Base-by-base conservation (phyloP, 1,284 basidiomycete species). In the Ceratobasidium sp. region DNA sequence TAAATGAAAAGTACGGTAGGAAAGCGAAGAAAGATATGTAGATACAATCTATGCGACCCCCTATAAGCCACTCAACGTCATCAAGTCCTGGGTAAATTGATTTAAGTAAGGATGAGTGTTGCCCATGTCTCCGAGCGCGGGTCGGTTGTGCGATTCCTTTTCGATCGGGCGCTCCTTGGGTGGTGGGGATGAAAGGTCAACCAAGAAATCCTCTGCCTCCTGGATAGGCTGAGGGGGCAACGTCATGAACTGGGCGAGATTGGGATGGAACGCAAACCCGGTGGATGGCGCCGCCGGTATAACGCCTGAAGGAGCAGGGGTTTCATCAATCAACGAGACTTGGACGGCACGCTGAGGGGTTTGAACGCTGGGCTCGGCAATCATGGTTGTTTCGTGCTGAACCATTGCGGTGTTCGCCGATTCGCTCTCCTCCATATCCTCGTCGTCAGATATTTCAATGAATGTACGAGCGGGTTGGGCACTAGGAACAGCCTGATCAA, bases 41-140 rank as follows among this genome's bases (percentile, higher is more conserved):
- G 34, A 20, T n/a, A 43, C 35, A 27, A 22, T 42, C 58, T n/a
- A n/a, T 22, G 12, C 12, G 3, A 20, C 53, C 40, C 49, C 45
- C 42, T 65, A 65, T 65, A 65, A 65, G 7, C 60, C 60, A 25
- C 60, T 65, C 47, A 65, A 20, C 60, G 49, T 40, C 60, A 65
- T 65, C 47, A 65, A 40, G 20, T 65, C 60, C 25, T 65, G 60
- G n/a, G 47, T 52, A 20, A 65, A 65, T 32, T 65, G 60, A n/a
- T 27, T 65, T n/a, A 65, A 34, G 27, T 52, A 65, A 5, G 34
- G 22, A 22, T 60, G 38, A 31, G 60, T 42, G 35, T 65, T 65
- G 27, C 60, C 60, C 20, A 27, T 22, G 25, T 65, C 60, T 8
- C 40, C 49, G 25, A 65, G 43, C 15, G 42, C 49, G 12, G 17